These are phyloP conservation scores for Begonia masoniana DNA, from an alignment of 306 rosid genomes.

Conservation along the genomic window DNA sequence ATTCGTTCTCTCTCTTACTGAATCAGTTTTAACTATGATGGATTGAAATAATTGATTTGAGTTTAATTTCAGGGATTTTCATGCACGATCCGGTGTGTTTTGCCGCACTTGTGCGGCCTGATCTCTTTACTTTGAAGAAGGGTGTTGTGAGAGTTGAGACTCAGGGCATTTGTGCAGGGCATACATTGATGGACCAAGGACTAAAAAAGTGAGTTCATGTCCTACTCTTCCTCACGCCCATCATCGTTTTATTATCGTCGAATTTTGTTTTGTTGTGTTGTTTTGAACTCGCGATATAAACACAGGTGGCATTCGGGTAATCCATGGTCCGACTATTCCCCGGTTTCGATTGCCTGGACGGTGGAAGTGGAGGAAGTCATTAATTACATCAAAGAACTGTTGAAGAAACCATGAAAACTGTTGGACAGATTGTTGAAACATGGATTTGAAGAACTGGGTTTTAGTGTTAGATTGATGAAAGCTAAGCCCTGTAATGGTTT, in stretches of 20 bases:
- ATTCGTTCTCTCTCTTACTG: too few relatives aligned
- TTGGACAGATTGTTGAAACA: not conserved
- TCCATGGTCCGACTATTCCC: conserved; percentile 81
- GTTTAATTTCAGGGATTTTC: conserved; percentile 61
- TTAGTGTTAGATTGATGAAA: too few relatives aligned
- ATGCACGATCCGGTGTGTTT: conserved; percentile 91
- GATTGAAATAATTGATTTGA: not conserved
- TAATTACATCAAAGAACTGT: conserved; percentile 27
- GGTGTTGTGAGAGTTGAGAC: conserved; percentile 97
- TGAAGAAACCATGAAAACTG: conserved; percentile 52
- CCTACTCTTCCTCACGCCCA: too few relatives aligned
- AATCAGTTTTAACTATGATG: too few relatives aligned
- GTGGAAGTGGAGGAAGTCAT: conserved; percentile 59
- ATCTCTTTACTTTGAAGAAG: conserved; percentile 74
- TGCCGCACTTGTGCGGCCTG: conserved; percentile 81
- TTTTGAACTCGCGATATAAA: conserved; percentile 1
- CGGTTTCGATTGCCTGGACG: conserved; percentile 86
- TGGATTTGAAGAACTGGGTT: not conserved
- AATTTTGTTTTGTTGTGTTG: too few relatives aligned
- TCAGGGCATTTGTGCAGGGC: conserved; percentile 83
- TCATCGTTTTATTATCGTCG: too few relatives aligned
- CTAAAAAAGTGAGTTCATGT: conserved; percentile 43
- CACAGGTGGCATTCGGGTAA: conserved; percentile 77
- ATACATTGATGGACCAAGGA: conserved; percentile 93
- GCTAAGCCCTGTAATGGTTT: too few relatives aligned